Conservation (phyloP, 176 grass and related monocot species). For the Zea luxurians region DNA sequence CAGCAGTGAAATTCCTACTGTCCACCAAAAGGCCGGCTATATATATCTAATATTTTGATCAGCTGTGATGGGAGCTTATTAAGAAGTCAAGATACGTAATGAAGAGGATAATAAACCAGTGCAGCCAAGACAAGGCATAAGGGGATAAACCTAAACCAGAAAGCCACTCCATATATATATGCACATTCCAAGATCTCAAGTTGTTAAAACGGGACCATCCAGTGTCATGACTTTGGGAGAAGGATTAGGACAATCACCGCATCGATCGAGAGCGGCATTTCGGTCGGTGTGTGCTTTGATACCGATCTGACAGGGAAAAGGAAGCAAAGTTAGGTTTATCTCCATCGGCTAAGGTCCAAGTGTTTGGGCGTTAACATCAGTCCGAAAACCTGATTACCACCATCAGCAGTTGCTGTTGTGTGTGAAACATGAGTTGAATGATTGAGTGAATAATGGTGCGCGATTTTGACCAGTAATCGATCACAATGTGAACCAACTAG, state of each 20-base stretch:
- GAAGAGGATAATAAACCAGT: not conserved
- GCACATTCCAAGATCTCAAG: constrained; percentile 37
- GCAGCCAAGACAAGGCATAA: constrained; percentile 22
- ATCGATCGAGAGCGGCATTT: constrained; percentile 28
- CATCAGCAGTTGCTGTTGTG: constrained; percentile 1
- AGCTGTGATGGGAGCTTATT: not conserved
- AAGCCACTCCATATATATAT: constrained; percentile 4
- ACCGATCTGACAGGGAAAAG: not conserved
- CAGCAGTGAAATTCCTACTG: not conserved
- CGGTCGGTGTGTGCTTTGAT: constrained; percentile 23
- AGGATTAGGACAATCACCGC: constrained; percentile 46
- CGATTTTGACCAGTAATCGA: constrained; percentile 35
- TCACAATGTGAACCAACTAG: not conserved
- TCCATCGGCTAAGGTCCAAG: constrained; percentile 47
- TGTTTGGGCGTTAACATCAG: constrained; percentile 51
- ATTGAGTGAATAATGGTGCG: constrained; percentile 28
- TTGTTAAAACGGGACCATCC: constrained; percentile 44
- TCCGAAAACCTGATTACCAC: constrained; percentile 15
- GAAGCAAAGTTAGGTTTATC: constrained; percentile 44
- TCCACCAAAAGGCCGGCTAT: not conserved
- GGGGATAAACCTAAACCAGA: constrained; percentile 4
- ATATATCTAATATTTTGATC: not conserved
- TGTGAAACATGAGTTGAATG: constrained; percentile 44
- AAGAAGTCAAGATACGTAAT: not conserved
- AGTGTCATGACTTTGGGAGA: constrained; percentile 37